These are phyloP conservation scores for Boletus sp. DNA, from an alignment of 1,284 basidiomycete species.

Conservation along the genomic window DNA sequence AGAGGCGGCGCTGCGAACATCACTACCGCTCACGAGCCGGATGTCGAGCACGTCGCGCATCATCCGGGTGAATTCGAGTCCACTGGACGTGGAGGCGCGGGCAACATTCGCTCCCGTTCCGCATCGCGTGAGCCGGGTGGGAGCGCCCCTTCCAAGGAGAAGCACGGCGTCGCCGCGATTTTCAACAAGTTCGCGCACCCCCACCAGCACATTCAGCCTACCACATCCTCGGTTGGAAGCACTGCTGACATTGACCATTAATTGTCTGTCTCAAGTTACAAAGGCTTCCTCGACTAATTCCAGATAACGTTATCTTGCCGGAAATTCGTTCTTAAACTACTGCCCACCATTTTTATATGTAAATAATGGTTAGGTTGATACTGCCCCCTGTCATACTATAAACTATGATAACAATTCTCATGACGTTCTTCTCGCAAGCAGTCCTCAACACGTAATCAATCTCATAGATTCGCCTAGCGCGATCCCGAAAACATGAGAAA, in stretches of 20 bases:
- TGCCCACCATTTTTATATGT: background rate
- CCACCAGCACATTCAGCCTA: constrained; percentile 9
- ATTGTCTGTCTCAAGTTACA: background rate
- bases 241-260: background rate
- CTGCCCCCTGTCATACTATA: background rate
- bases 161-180: constrained; percentile 31
- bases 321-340: background rate
- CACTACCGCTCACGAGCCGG: constrained; percentile 38
- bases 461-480: constrained; percentile 14
- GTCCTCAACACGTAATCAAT: background rate
- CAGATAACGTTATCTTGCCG: too few relatives aligned
- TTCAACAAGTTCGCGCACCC: constrained; percentile 30
- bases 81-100: constrained; percentile 69
- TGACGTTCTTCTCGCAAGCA: background rate
- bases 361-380: background rate
- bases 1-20: constrained; percentile 67
- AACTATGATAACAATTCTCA: background rate
- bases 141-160: constrained; percentile 31
- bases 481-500: constrained; percentile 9
- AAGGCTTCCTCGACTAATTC: too few relatives aligned
- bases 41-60: constrained; percentile 35
- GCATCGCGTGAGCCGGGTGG: constrained; percentile 35
- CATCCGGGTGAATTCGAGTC: constrained; percentile 37
- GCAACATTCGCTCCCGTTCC: constrained; percentile 59
- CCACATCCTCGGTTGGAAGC: background rate